Percentiles rank a stretch among this genome's conserved stretches.
These are phyloP conservation scores for Primulina tabacum DNA, from an alignment of 257 asterid species.

Conservation along the genomic window DNA sequence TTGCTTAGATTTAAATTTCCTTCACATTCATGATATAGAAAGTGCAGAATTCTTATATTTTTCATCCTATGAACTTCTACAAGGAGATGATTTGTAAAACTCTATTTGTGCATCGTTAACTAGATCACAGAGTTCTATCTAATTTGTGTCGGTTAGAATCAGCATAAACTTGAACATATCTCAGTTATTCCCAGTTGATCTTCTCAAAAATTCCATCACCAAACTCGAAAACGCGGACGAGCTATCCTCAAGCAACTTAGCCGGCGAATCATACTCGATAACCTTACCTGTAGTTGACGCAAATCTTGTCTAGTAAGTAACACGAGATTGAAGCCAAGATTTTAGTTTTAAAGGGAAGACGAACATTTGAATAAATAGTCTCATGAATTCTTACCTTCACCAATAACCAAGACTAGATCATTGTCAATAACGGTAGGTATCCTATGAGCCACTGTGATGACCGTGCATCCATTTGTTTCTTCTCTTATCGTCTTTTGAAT, in stretches of 20 bases:
- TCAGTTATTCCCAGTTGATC: conserved; percentile 36
- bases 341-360: neutral
- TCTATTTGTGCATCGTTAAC: neutral
- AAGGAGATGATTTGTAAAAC: neutral
- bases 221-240: conserved; percentile 66
- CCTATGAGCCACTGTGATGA: conserved; percentile 81
- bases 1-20: neutral
- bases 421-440: conserved; percentile 83
- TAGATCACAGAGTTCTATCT: neutral
- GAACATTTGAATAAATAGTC: neutral
- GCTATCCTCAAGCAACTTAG: conserved; percentile 43
- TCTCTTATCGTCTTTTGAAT: conserved; percentile 74
- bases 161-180: neutral
- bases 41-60: neutral
- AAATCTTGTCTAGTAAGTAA: neutral
- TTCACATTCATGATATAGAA: neutral
- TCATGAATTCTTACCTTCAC: conserved; percentile 55
- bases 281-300: conserved; percentile 50
- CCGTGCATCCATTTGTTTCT: conserved; percentile 68
- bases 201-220: conserved; percentile 61
- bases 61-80: neutral
- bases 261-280: conserved; percentile 65
- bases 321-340: neutral
- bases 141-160: neutral
- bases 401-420: conserved; percentile 73